phyloP scores from a whole-genome alignment of 345 rosid genomes.

The Citrus inodora region DNA sequence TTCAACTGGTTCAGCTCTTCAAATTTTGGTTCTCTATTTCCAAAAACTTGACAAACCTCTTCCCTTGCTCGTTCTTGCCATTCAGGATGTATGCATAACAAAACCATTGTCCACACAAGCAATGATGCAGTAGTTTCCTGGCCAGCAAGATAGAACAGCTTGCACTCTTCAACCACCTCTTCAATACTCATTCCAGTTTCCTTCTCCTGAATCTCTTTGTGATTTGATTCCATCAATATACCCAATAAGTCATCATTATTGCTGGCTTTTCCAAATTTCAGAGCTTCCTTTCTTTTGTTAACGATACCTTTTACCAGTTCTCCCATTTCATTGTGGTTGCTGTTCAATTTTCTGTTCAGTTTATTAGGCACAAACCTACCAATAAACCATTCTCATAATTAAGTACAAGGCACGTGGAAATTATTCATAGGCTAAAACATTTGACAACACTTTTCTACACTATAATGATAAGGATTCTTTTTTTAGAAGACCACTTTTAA shows the following conservation, averaged over 20 bases:
- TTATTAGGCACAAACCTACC: slow-evolving; percentile 40
- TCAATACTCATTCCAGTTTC: slow-evolving; percentile 34
- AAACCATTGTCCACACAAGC: slow-evolving; percentile 64
- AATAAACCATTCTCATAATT: neutral
- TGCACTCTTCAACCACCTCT: slow-evolving; percentile 71
- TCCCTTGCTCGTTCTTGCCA: slow-evolving; percentile 78
- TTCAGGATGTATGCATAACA: slow-evolving; percentile 43
- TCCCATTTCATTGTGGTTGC: slow-evolving; percentile 23
- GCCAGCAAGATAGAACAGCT: slow-evolving; percentile 64
- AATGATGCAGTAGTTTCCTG: slow-evolving; percentile 66
- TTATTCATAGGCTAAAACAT: neutral
- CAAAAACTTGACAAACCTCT: slow-evolving; percentile 52
- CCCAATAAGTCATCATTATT: slow-evolving; percentile 37
- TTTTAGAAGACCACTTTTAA: too few species aligned
- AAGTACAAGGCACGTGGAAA: neutral
- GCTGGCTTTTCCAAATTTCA: slow-evolving; percentile 28
- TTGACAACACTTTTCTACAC: too few species aligned
- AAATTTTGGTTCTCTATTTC: slow-evolving; percentile 28
- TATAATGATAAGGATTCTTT: too few species aligned
- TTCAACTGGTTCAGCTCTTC: slow-evolving; percentile 49
- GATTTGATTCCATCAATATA: slow-evolving; percentile 36
- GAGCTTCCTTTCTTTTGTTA: slow-evolving; percentile 30
- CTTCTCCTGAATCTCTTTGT: slow-evolving; percentile 23
- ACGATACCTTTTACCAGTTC: slow-evolving; percentile 28
- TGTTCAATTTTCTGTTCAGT: slow-evolving; percentile 27